phyloP scores from a whole-genome alignment of 23 red algal genomes.

The Gracilaria vermiculophylla region DNA sequence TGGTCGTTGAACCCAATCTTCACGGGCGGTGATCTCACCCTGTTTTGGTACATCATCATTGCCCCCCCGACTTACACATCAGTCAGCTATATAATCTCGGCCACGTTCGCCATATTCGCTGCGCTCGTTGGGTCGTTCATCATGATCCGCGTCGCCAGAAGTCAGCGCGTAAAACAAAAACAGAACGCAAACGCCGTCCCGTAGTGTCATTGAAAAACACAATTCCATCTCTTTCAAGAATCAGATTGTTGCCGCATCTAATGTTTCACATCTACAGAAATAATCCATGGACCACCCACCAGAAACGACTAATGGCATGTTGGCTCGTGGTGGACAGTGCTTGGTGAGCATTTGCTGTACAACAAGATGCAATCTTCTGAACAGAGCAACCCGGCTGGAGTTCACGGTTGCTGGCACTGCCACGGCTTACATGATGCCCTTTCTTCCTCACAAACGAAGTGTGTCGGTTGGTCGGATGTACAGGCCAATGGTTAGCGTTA shows the following conservation, averaged over 20 bases:
- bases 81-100: conserved; percentile 15
- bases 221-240: not conserved
- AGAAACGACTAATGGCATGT: no score
- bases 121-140: conserved; percentile 37
- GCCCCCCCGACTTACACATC: conserved; percentile 25
- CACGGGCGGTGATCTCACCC: not conserved
- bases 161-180: conserved; percentile 8
- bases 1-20: conserved; percentile 3
- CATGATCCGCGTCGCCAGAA: not conserved
- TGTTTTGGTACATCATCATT: conserved; percentile 47
- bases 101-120: not conserved
- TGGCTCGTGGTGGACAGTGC: no score
- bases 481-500: no score
- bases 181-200: not conserved
- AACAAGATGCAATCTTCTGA: no score
- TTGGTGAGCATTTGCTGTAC: no score
- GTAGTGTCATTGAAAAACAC: not conserved
- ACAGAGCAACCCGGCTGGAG: no score
- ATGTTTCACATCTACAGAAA: no score
- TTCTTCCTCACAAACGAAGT: no score
- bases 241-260: not conserved
- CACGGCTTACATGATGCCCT: no score
- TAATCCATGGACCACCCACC: no score
- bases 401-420: no score
- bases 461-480: no score